Base-by-base conservation (phyloP, 1,284 basidiomycete genomes). In the Austroboletus novae-zelandiae region DNA sequence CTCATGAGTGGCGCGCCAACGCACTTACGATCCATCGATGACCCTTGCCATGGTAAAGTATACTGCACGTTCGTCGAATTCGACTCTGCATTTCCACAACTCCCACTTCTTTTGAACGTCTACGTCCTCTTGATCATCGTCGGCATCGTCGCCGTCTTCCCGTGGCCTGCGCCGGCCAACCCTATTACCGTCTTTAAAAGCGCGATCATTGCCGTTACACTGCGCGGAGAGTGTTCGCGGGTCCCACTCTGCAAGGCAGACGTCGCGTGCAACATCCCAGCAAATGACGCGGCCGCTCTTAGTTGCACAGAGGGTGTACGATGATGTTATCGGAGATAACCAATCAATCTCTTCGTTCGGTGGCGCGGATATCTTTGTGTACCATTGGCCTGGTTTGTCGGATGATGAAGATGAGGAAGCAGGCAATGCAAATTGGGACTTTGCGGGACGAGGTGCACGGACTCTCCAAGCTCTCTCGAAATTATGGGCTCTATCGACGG, bases 1-100 rank as follows among this genome's bases (percentile, higher is more conserved):
- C 15, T 25, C 45, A 40, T 4, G 18, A 11, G 5, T 13, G 14
- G 15, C 34, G 29, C 4, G 39, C 29, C 2, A 37, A 39, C 40
- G 39, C 40, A 78, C 81, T 70, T 62, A 81, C 79, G 74, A 72
- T 59, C 71, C 73, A 39, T 72, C 65, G 23, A 84, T 56, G 25
- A 81, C 72, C 60, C 79, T 83, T 2, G 85, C 85, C 84, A 88
- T 86, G 1, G 81, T 84, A 59, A 88, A 86, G 62, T 80, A 88
- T 29, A 86, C 85, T 1, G 80, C 79, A 52, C 81, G 70, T 54
- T 81, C 77, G 34, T 86, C 84, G 59, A 86, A 87, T 60, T 87
- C 85, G 10, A 88, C 84, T 11, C 85, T 69, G 56, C 84, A 87
- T 59, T 88, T 88, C 86, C 84, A 87, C 9, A 88, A 61, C 58